These are phyloP conservation scores for Glycine latifolia DNA, from an alignment of 306 rosid genomes.

Conservation along the genomic window DNA sequence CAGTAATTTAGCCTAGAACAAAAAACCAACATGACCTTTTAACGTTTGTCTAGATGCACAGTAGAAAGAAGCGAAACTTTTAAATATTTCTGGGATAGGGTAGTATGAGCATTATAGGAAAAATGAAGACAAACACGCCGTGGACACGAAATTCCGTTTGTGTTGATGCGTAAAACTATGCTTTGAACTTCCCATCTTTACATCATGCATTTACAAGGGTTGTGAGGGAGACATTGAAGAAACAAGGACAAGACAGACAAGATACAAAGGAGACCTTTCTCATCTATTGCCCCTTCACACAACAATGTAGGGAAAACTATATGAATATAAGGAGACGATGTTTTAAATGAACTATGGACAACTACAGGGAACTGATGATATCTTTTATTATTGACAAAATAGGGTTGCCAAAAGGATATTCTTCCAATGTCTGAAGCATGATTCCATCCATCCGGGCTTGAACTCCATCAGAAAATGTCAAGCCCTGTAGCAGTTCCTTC, in stretches of 20 bases:
- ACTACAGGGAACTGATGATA: conserved; percentile 67
- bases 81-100: background rate
- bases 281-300: background rate
- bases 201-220: conserved; percentile 12
- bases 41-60: too few relatives aligned
- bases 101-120: background rate
- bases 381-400: conserved; percentile 69
- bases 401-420: conserved; percentile 63
- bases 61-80: background rate
- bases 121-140: background rate
- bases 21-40: too few relatives aligned
- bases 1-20: too few relatives aligned
- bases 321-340: background rate
- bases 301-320: conserved; percentile 12
- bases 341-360: conserved; percentile 27
- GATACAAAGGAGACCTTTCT: background rate
- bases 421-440: conserved; percentile 75
- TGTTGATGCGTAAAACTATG: background rate
- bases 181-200: conserved; percentile 26
- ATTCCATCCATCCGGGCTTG: conserved; percentile 96
- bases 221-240: conserved; percentile 2
- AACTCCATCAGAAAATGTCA: conserved; percentile 74
- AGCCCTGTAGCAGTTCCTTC: conserved; percentile 65
- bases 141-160: background rate
- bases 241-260: too few relatives aligned